A percentile compares a stretch with the other conserved stretches of the same genome.
phyloP scores from a whole-genome alignment of 495 filamentous ascomycete genomes.

The Neurospora cerealis region DNA sequence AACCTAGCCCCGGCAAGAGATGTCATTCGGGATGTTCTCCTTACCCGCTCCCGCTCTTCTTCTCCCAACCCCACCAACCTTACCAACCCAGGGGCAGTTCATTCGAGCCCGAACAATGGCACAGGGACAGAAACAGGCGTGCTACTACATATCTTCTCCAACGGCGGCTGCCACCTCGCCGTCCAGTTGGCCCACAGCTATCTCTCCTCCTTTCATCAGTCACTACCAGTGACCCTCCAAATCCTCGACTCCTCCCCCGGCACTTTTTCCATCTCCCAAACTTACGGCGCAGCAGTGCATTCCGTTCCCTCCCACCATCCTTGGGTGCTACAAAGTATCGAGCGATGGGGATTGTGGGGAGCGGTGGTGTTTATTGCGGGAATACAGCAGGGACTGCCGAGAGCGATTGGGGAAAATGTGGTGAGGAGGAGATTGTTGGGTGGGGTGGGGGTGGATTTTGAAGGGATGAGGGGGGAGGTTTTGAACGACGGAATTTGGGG shows the following conservation, averaged over 20 bases:
- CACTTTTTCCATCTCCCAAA: background rate
- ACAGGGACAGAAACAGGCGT: background rate
- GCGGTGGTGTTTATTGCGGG: constrained; percentile 7
- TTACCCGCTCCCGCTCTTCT: background rate
- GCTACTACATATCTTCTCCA: constrained; percentile 34
- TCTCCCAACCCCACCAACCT: too few species aligned
- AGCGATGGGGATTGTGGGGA: background rate
- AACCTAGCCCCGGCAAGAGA: background rate
- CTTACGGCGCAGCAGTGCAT: background rate
- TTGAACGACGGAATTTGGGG: constrained; percentile 4
- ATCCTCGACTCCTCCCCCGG: constrained; percentile 30
- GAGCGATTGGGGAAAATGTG: constrained; percentile 9
- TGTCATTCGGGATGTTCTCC: background rate
- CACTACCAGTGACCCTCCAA: background rate
- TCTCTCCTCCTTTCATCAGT: constrained; percentile 1
- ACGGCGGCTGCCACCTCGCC: constrained; percentile 30
- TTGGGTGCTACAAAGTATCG: background rate
- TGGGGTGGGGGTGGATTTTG: constrained; percentile 11
- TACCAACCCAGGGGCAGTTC: too few species aligned
- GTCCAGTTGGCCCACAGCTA: constrained; percentile 19
- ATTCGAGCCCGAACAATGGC: too few species aligned
- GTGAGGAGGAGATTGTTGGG: constrained; percentile 11
- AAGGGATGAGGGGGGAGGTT: constrained; percentile 14
- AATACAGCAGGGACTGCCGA: constrained; percentile 14
- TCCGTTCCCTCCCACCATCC: background rate